Conservation (phyloP, 148 eudicot genomes). For the Fallopia convolvulus region DNA sequence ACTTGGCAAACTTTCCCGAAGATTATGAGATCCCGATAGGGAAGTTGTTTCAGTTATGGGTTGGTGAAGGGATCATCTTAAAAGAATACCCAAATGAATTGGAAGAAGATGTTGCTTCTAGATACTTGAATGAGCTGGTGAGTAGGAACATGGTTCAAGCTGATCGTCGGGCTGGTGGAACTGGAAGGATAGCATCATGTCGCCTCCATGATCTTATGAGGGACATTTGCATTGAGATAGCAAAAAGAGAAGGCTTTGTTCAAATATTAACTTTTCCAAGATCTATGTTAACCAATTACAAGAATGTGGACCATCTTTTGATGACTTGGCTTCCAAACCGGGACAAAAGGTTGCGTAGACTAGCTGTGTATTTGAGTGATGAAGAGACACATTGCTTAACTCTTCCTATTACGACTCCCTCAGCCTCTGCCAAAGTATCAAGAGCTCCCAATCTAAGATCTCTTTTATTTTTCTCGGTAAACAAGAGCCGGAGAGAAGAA, state of each 20-base stretch:
- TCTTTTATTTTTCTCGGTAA: neutral
- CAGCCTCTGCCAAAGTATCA: neutral
- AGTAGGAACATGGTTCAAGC: neutral
- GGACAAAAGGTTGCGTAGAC: neutral
- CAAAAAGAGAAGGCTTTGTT: neutral
- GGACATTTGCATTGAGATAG: neutral
- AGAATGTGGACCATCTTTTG: neutral
- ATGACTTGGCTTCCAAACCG: neutral
- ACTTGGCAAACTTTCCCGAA: slow-evolving; percentile 7
- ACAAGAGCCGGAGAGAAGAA: neutral
- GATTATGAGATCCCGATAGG: neutral
- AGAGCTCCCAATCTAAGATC: slow-evolving; percentile 3
- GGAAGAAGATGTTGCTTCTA: neutral
- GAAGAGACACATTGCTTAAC: neutral
- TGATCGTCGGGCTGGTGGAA: neutral
- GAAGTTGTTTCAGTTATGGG: neutral
- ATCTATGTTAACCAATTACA: too few relatives aligned
- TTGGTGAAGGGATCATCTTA: neutral
- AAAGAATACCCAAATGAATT: neutral
- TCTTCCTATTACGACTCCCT: neutral
- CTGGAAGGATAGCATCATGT: neutral
- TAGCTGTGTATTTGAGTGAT: neutral
- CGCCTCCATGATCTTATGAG: slow-evolving; percentile 9
- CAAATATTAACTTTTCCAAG: neutral
- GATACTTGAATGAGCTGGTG: neutral